Base-by-base conservation (phyloP, 345 rosid genomes). In the Eucalyptus regnans region DNA sequence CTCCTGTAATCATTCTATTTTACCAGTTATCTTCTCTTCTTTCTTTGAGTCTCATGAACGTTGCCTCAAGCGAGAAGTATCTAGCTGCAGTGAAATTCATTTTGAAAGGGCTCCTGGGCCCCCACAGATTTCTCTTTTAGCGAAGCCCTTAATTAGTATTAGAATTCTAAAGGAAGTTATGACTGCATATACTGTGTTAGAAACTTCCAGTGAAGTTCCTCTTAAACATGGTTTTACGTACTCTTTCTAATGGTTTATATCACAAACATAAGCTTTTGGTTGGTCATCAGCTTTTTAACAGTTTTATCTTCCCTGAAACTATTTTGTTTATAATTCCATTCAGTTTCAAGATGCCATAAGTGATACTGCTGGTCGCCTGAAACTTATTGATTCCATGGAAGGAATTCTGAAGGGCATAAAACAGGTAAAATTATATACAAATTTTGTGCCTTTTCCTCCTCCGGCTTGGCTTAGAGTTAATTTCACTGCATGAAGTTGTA, bases 261-360 rank as follows among this genome's bases (percentile, higher is more conserved):
- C 62, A 50, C 87, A 17, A 76, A 37, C 27, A 37, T 86, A 51
- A 86, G 87, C 29, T 31, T 41, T 50, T 86, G 22, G 46, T 50
- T n/a, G 64, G 62, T 56, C 46, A 37, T 56, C 10, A 86, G 2
- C 54, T 51, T 51, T 41, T 86, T 37, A 71, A 22, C 17, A 25
- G 86, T 81, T 62, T 88, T 71, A 20, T 52, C 27, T 20, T 31
- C 62, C 51, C 84, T 90, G 51, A 89, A 54, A 76, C 87, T 62
- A 83, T 88, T 86, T 87, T 58, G 7, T 52, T 10, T 50, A 88
- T 60, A 56, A 68, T 37, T 27, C 49, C 89, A n/a, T 91, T 87
- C 91, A 95, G 99, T 96, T 97, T 92, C 96, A 96, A 90, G 95
- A 94, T 90, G 98, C 98, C 89, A 92, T 97, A 89, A 88, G 92